Evolutionary conservation across 257 asterid genomes (phyloP).

Genomic region (Solanum chiquidenum): DNA sequence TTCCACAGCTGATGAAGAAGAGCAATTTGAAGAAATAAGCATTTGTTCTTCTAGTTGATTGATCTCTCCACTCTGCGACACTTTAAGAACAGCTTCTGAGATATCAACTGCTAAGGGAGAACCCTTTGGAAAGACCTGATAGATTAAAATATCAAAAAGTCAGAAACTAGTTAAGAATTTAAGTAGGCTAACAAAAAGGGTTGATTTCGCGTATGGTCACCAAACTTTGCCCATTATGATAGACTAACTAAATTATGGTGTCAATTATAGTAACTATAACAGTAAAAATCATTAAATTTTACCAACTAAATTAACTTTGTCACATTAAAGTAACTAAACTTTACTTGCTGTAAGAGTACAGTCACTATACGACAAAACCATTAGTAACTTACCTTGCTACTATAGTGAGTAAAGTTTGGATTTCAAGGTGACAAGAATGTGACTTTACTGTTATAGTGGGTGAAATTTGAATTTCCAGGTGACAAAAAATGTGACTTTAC

Average conservation of each 20-base stretch:
- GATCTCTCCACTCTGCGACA: conserved; percentile 41
- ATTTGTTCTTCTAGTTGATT: conserved; percentile 18
- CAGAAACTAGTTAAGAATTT: background rate
- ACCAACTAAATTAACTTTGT: background rate
- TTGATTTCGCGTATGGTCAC: background rate
- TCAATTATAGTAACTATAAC: background rate
- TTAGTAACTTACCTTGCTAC: background rate
- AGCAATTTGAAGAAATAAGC: conserved; percentile 24
- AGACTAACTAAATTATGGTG: background rate
- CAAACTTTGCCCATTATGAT: background rate
- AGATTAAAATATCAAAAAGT: background rate
- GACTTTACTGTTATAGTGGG: background rate
- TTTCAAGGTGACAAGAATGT: background rate
- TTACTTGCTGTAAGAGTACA: background rate
- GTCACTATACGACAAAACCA: background rate
- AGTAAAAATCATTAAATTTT: background rate
- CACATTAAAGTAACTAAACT: background rate
- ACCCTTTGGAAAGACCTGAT: conserved; percentile 52
- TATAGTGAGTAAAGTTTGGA: background rate
- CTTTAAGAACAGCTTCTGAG: conserved; percentile 43
- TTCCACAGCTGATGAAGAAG: conserved; percentile 5
- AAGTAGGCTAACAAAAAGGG: background rate
- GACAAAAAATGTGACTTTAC: background rate
- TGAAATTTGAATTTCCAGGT: background rate
- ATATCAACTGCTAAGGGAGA: conserved; percentile 34